Percentiles rank a stretch among this genome's conserved stretches.
Evolutionary conservation across 768 basidiomycete species (phyloP).

Genomic region (Tulasnella sp.): DNA sequence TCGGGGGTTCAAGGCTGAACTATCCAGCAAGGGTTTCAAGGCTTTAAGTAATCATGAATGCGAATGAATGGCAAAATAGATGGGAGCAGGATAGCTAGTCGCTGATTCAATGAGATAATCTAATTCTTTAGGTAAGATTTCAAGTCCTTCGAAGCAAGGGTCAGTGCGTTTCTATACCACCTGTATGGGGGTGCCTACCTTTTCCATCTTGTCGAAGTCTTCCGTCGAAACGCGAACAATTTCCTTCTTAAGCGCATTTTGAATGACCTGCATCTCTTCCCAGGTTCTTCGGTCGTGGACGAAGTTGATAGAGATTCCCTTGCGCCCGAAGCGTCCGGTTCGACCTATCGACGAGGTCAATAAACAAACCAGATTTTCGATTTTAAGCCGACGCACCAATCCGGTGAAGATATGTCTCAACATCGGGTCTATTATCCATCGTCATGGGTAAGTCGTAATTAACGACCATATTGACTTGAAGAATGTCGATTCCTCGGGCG

Average conservation of each 20-base stretch:
- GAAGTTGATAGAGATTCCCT: constrained; percentile 95
- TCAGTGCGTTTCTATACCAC: neutral
- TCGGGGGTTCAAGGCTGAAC: neutral
- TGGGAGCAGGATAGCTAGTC: neutral
- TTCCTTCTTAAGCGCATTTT: constrained; percentile 59
- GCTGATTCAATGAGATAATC: neutral
- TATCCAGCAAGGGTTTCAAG: neutral
- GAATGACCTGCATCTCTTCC: constrained; percentile 82
- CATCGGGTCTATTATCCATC: constrained; percentile 70
- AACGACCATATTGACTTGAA: constrained; percentile 99
- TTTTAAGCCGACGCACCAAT: constrained; percentile 48
- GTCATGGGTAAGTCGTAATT: constrained; percentile 92
- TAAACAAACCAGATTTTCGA: neutral
- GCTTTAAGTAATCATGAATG: neutral
- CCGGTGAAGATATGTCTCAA: constrained; percentile 96
- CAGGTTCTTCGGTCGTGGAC: constrained; percentile 85
- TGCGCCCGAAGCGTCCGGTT: constrained; percentile 94
- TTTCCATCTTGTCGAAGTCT: constrained; percentile 90
- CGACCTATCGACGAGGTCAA: constrained; percentile 46
- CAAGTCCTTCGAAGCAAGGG: neutral
- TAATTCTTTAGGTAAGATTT: neutral
- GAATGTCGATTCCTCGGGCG: constrained; percentile 94
- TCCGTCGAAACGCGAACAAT: constrained; percentile 82
- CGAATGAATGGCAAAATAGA: neutral
- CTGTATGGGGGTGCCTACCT: constrained; percentile 38